These are phyloP conservation scores for Phytopythium cucurbitacearum DNA, from an alignment of 352 stramenopile genomes.

Conservation along the genomic window DNA sequence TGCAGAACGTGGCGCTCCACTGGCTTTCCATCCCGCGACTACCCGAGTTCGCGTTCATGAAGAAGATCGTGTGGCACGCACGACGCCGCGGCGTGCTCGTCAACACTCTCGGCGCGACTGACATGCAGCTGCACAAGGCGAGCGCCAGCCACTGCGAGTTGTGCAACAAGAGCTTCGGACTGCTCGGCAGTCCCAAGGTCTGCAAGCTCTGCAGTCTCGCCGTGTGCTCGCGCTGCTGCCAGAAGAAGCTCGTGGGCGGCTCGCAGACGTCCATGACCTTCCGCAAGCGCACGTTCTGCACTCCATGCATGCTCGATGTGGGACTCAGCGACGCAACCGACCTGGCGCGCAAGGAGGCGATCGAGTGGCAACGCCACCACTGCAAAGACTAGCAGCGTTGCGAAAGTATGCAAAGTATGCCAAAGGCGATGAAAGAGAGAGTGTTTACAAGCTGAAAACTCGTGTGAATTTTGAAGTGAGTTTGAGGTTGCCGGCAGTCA, in stretches of 20 bases:
- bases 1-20: slow-evolving; percentile 24
- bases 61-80: slow-evolving; percentile 42
- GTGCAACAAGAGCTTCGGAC: slow-evolving; percentile 15
- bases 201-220: slow-evolving; percentile 11
- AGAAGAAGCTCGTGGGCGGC: slow-evolving; percentile 15
- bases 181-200: slow-evolving; percentile 11
- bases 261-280: slow-evolving; percentile 1
- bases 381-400: not conserved
- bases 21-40: slow-evolving; percentile 28
- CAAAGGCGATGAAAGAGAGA: too few relatives aligned
- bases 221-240: slow-evolving; percentile 24
- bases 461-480: too few relatives aligned
- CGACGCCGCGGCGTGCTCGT: not conserved
- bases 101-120: not conserved
- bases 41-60: slow-evolving; percentile 33
- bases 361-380: not conserved
- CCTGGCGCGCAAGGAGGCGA: slow-evolving; percentile 10
- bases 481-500: too few relatives aligned
- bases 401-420: too few relatives aligned
- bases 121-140: slow-evolving; percentile 1
- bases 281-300: slow-evolving; percentile 15
- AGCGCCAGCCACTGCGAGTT: slow-evolving; percentile 6
- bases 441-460: too few relatives aligned
- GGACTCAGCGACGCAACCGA: slow-evolving; percentile 10
- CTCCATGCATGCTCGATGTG: slow-evolving; percentile 11